Base-by-base conservation (phyloP, 2,329 filamentous ascomycete genomes). In the Cladophialophora chaetospira region DNA sequence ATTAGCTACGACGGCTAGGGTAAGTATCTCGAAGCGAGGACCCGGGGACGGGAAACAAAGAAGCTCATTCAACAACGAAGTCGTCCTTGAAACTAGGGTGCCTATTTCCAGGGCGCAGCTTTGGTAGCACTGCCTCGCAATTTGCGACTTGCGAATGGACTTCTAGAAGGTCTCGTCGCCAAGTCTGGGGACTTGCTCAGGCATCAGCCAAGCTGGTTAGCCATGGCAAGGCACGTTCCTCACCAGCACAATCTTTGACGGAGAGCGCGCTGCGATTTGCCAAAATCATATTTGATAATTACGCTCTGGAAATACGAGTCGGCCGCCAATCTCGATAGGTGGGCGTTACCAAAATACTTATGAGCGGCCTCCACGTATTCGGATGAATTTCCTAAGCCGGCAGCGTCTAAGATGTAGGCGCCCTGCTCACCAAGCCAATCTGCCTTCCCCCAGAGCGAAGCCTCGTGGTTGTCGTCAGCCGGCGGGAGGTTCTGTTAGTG, bases 401-500 rank as follows among this genome's bases (percentile, higher is more conserved):
- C 17, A 29, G 15, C 19, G 4, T 9, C 11, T 13, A 1, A 10
- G 31, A n/a, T n/a, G 17, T 15, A 26, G 9, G n/a, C 9, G 25
- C 9, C 36, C 25, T 52, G 49, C 23, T 21, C 15, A 19, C n/a
- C n/a, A n/a, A 35, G 46, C 17, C 33, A 47, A 40, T 23, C 23
- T 19, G 15, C 43, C 5, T 56, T 56, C 53, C 23, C 53, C 53
- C 17, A 45, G 36, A 26, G 36, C 36, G 38, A 56, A 50, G 53
- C 46, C 53, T 51, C 53, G 46, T 50, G 45, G 36, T 33, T 36
- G 45, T 50, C 53, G 46, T 44, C 40, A 43, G 35, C 28, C 19
- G 11, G 29, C 28, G 15, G 46, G 9, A 23, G n/a, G 15, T 23
- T 21, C 15, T 6, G 15, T 6, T 17, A 48, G 31, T 25, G 23